These are phyloP conservation scores for Ophiocordyceps unilateralis DNA, from an alignment of 2,329 filamentous ascomycete genomes.

Conservation along the genomic window DNA sequence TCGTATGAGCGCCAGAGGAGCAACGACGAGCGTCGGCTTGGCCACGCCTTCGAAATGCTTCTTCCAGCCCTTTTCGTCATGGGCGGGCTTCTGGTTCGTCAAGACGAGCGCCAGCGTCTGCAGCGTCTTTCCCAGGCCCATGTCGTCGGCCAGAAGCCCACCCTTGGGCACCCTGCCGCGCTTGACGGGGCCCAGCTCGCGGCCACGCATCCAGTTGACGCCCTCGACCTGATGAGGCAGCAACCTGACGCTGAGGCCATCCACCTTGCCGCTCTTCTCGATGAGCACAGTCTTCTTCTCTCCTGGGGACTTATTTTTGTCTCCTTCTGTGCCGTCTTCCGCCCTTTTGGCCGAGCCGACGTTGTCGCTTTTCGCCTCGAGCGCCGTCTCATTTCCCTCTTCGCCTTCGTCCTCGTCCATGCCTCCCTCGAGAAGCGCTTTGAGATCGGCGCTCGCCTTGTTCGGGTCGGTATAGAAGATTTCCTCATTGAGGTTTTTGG, in stretches of 20 bases:
- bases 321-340: not conserved
- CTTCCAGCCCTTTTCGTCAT: slow-evolving; percentile 41
- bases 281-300: slow-evolving; percentile 3
- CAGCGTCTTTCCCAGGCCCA: slow-evolving; percentile 93
- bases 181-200: slow-evolving; percentile 75
- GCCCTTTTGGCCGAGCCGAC: not conserved
- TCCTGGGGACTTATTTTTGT: slow-evolving; percentile 8
- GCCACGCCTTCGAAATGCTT: slow-evolving; percentile 52
- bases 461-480: slow-evolving; percentile 50
- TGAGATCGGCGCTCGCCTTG: slow-evolving; percentile 60
- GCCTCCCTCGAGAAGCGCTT: slow-evolving; percentile 65
- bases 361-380: not conserved
- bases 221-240: slow-evolving; percentile 90
- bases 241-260: slow-evolving; percentile 73
- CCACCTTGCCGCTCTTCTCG: slow-evolving; percentile 36
- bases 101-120: slow-evolving; percentile 84
- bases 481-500: slow-evolving; percentile 18
- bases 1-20: slow-evolving; percentile 82
- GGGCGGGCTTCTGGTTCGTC: slow-evolving; percentile 53
- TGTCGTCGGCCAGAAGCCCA: slow-evolving; percentile 89
- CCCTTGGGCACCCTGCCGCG: slow-evolving; percentile 71
- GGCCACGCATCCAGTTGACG: slow-evolving; percentile 85
- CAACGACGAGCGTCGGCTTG: slow-evolving; percentile 78
- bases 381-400: slow-evolving; percentile 19
- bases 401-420: slow-evolving; percentile 56